Evolutionary conservation across 2,329 filamentous ascomycete genomes (phyloP).

Genomic region (Dothistroma septosporum): DNA sequence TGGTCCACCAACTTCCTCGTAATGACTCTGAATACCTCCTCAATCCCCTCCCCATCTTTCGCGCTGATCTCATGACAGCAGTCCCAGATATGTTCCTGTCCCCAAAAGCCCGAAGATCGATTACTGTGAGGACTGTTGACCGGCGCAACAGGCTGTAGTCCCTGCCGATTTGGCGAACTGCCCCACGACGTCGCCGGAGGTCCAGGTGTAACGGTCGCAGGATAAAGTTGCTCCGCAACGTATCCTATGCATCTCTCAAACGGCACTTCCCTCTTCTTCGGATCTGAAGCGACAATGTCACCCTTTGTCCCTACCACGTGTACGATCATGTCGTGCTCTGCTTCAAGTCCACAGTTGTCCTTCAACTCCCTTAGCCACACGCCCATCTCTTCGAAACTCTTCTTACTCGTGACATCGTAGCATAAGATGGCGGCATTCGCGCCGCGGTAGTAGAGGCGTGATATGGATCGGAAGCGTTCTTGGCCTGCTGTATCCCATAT

Average conservation of each 20-base stretch:
- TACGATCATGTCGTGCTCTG: conserved; percentile 65
- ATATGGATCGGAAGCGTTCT: conserved; percentile 91
- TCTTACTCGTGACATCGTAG: conserved; percentile 85
- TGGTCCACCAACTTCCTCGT: conserved; percentile 81
- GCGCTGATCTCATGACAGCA: conserved; percentile 96
- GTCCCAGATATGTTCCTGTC: conserved; percentile 82
- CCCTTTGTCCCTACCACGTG: conserved; percentile 95
- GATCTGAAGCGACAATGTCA: conserved; percentile 83
- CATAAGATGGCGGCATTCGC: conserved; percentile 91
- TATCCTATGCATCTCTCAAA: conserved; percentile 96
- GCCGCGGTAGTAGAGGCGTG: conserved; percentile 90
- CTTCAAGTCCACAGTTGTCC: conserved; percentile 36
- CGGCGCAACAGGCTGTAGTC: conserved; percentile 43
- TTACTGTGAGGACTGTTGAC: conserved; percentile 43
- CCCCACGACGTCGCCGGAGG: conserved; percentile 8
- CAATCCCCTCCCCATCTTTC: conserved; percentile 89
- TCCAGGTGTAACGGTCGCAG: conserved; percentile 35
- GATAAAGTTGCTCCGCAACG: conserved; percentile 84
- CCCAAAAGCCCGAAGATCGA: conserved; percentile 74
- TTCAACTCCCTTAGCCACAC: conserved; percentile 60
- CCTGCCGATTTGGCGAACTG: conserved; percentile 27
- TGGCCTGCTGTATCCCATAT: conserved; percentile 97
- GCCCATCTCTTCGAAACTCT: conserved; percentile 88
- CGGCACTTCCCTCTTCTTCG: conserved; percentile 72
- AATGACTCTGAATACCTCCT: conserved; percentile 90